phyloP scores from a whole-genome alignment of 1,139 yeast genomes.

The Hanseniaspora uvarum region DNA sequence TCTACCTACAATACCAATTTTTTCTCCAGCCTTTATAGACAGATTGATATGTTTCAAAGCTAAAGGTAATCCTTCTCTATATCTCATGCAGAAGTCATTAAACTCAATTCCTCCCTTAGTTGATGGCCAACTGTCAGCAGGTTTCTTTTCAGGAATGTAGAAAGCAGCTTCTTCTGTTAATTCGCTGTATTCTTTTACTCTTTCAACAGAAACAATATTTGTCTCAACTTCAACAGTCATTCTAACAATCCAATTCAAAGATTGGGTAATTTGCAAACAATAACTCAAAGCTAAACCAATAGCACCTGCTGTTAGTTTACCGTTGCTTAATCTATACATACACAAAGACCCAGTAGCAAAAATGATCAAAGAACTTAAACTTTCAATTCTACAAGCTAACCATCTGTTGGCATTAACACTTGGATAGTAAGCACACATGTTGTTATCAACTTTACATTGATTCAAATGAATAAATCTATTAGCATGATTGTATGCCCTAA shows the following conservation, averaged over 20 bases:
- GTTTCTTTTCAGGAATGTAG: slow-evolving; percentile 58
- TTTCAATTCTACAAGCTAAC: slow-evolving; percentile 89
- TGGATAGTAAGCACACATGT: slow-evolving; percentile 87
- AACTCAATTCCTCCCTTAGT: slow-evolving; percentile 59
- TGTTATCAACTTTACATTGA: slow-evolving; percentile 67
- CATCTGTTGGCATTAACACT: slow-evolving; percentile 91
- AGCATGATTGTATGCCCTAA: slow-evolving; percentile 77
- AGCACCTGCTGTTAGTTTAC: slow-evolving; percentile 71
- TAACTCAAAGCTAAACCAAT: slow-evolving; percentile 90
- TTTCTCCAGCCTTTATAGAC: slow-evolving; percentile 63
- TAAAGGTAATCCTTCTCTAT: slow-evolving; percentile 73
- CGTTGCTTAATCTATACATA: slow-evolving; percentile 55
- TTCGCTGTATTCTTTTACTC: slow-evolving; percentile 75
- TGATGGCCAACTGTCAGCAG: slow-evolving; percentile 64
- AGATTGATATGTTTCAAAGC: slow-evolving; percentile 66
- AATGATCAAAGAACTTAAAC: slow-evolving; percentile 78
- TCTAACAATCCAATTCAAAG: slow-evolving; percentile 92
- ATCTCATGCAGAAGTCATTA: slow-evolving; percentile 67
- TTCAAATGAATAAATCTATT: slow-evolving; percentile 63
- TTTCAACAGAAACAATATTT: slow-evolving; percentile 90
- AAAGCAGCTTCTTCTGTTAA: slow-evolving; percentile 76
- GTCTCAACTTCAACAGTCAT: slow-evolving; percentile 98
- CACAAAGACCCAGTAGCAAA: slow-evolving; percentile 77
- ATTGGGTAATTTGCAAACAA: slow-evolving; percentile 83
- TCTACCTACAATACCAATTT: slow-evolving; percentile 89